Evolutionary conservation across 345 rosid genomes (phyloP), one percentile per base, ranked within the genome.

Genomic region (Carallia brachiata): DNA sequence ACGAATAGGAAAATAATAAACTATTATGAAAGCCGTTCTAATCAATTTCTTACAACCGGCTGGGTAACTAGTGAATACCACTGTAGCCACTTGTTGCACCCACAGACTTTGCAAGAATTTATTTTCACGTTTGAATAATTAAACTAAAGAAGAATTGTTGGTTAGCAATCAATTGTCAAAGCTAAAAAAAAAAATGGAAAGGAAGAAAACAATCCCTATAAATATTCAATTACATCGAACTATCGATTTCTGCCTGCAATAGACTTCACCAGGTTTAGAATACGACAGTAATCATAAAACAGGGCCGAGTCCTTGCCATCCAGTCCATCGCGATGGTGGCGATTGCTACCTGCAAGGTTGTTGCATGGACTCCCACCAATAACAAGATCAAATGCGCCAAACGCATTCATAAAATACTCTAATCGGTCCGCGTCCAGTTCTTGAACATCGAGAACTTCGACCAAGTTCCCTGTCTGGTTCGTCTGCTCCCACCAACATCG

Each of bases 281-380:
- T 87, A 6, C 98, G 73, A 48, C 78, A 77, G 67, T 77, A 94
- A 66, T 94, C 96, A 62, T 61, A 94, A 77, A 94, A 94, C 55
- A 94, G 88, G 0, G 90, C 65, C 7, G 98, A 94, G 2, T 94
- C 85, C 27, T 81, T 83, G 65, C 98, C 98, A 72, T 84, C 98
- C 4, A 94, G 93, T 30, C 98, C 98, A 70, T 79, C 85, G 12
- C 98, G 66, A 62, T 72, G 83, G 40, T 81, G 79, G 63, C 98
- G 69, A 60, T 94, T 94, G 80, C 96, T 89, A 5, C 98, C 98
- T 0, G 98, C 84, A 0, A 91, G 89, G 72, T 94, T 94, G 70
- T 94, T 94, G 62, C 98, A 94, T 0, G 97, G 97, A 37, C 98
- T 94, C 12, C 98, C 98, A 15, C 98, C 98, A 23, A 94, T 73